A percentile compares a stretch with the other conserved stretches of the same genome.
Evolutionary conservation across 768 basidiomycete genomes (phyloP).

Genomic region (Boletus edulis): DNA sequence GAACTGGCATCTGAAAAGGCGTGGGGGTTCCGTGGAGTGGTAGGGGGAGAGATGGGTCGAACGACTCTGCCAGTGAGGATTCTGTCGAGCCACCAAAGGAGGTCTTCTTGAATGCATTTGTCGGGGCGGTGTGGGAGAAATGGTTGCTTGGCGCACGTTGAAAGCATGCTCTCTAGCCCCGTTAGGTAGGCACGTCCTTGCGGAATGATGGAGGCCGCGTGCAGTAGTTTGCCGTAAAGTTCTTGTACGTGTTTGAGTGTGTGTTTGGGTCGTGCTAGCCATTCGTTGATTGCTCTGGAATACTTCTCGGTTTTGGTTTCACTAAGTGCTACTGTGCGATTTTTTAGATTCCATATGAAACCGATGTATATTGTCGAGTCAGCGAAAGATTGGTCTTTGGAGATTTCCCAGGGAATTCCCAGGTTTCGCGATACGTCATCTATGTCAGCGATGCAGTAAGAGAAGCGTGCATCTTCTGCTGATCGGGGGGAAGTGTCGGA

Average conservation of each 20-base stretch:
- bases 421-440: neutral
- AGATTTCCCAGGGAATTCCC: constrained; percentile 5
- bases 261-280: neutral
- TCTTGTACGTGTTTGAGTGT: neutral
- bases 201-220: constrained; percentile 26
- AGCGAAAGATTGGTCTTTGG: constrained; percentile 10
- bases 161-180: too few species aligned
- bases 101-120: neutral
- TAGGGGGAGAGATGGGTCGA: too few species aligned
- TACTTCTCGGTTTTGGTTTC: too few species aligned
- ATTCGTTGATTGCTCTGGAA: neutral
- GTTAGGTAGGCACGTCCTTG: constrained; percentile 38
- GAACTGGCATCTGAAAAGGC: too few species aligned
- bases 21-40: too few species aligned
- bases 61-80: too few species aligned
- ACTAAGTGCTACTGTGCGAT: neutral
- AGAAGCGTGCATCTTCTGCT: neutral
- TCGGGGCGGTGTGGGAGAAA: constrained; percentile 24
- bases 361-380: neutral
- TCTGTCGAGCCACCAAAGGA: neutral
- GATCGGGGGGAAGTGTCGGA: neutral
- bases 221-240: constrained; percentile 6
- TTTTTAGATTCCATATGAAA: neutral
- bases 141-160: constrained; percentile 18
- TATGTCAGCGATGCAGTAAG: neutral